Percentiles rank a stretch among this genome's conserved stretches.
These are phyloP conservation scores for Petrea volubilis DNA, from an alignment of 257 asterid genomes.

Conservation along the genomic window DNA sequence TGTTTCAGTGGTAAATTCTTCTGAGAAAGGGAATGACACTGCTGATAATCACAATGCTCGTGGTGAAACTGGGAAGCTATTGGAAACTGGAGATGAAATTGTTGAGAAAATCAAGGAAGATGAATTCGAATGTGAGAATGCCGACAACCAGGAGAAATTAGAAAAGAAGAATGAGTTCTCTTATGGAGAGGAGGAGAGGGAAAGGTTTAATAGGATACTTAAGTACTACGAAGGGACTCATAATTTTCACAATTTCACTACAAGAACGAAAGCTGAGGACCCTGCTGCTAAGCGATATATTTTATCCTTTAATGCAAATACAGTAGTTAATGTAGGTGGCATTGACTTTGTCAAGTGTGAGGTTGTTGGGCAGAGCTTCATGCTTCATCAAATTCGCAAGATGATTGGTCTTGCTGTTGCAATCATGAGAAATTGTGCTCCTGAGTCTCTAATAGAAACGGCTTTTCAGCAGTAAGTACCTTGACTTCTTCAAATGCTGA, in stretches of 20 bases:
- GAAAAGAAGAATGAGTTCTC: conserved; percentile 47
- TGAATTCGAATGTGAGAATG: conserved; percentile 22
- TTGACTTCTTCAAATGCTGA: background rate
- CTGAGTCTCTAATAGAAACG: conserved; percentile 66
- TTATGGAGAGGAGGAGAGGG: conserved; percentile 70
- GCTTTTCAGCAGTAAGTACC: conserved; percentile 68
- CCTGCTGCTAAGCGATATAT: conserved; percentile 85
- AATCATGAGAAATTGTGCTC: conserved; percentile 74
- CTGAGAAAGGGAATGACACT: conserved; percentile 20
- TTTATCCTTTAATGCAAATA: conserved; percentile 66
- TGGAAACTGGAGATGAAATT: conserved; percentile 25
- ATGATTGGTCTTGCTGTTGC: conserved; percentile 98
- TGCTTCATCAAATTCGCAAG: conserved; percentile 98
- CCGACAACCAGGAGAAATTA: background rate
- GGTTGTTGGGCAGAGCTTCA: conserved; percentile 95
- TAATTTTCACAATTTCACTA: conserved; percentile 90
- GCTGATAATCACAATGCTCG: conserved; percentile 4
- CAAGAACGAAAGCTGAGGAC: conserved; percentile 90
- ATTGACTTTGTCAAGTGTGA: conserved; percentile 91
- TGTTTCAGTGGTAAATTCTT: conserved; percentile 18
- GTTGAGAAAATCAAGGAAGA: conserved; percentile 33
- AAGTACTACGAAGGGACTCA: conserved; percentile 83
- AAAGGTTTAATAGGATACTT: conserved; percentile 76
- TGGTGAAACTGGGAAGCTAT: conserved; percentile 19
- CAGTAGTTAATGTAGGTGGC: conserved; percentile 56